Conservation (phyloP, 163 green algal species). For the Scenedesmus sp. region DNA sequence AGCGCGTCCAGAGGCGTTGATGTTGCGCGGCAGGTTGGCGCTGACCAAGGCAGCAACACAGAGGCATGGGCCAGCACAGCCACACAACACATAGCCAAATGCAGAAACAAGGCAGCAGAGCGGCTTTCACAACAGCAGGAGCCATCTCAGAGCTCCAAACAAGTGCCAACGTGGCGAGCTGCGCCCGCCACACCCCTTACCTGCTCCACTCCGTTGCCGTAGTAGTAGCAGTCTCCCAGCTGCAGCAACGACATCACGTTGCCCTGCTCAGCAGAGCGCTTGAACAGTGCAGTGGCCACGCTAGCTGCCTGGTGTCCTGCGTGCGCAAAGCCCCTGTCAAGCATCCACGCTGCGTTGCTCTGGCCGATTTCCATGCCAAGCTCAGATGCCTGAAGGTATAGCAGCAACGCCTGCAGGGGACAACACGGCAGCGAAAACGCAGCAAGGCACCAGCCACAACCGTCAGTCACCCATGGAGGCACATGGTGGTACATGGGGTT, state of each 20-base stretch:
- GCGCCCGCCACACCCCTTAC: slow-evolving; percentile 48
- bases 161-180: not conserved
- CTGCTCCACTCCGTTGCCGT: slow-evolving; percentile 70
- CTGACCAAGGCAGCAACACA: not conserved
- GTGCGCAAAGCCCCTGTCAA: slow-evolving; percentile 73
- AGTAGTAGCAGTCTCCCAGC: slow-evolving; percentile 90
- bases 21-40: not conserved
- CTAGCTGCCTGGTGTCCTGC: slow-evolving; percentile 28
- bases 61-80: not conserved
- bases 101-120: not conserved
- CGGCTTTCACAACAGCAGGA: not conserved
- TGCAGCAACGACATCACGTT: slow-evolving; percentile 84
- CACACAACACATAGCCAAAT: not conserved
- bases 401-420: slow-evolving; percentile 64
- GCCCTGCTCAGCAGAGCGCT: slow-evolving; percentile 79
- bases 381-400: slow-evolving; percentile 88
- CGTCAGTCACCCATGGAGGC: too few species aligned
- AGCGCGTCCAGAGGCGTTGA: not conserved
- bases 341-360: slow-evolving; percentile 93
- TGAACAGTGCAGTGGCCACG: slow-evolving; percentile 22
- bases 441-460: too few species aligned
- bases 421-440: not conserved
- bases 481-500: too few species aligned
- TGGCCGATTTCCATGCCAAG: slow-evolving; percentile 89
- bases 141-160: too few species aligned